Evolutionary conservation across 1,139 yeast genomes (phyloP).

Genomic region (Suhomyces ambrosiae): DNA sequence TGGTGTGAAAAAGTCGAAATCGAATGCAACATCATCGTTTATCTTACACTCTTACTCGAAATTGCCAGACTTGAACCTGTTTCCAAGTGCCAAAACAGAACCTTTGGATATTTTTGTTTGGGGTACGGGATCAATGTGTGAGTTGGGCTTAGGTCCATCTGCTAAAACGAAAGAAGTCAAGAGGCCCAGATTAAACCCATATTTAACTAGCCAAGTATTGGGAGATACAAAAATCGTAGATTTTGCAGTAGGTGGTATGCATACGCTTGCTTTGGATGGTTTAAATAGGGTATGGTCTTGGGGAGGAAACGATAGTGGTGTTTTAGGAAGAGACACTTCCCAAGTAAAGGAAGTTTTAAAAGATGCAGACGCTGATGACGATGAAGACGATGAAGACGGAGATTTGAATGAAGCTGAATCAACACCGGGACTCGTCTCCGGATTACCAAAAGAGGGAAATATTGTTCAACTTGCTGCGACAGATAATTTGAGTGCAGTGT

Average conservation of each 20-base stretch:
- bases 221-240: slow-evolving; percentile 64
- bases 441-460: slow-evolving; percentile 54
- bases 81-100: slow-evolving; percentile 40
- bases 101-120: slow-evolving; percentile 82
- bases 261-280: slow-evolving; percentile 77
- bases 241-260: slow-evolving; percentile 96
- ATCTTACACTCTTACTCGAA: slow-evolving; percentile 52
- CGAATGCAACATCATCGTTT: slow-evolving; percentile 43
- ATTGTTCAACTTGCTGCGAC: slow-evolving; percentile 90
- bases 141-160: slow-evolving; percentile 88
- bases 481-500: slow-evolving; percentile 82
- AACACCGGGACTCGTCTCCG: slow-evolving; percentile 77
- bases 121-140: slow-evolving; percentile 98
- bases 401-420: slow-evolving; percentile 86
- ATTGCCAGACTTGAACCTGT: slow-evolving; percentile 47
- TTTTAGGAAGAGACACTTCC: slow-evolving; percentile 84
- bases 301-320: slow-evolving; percentile 96
- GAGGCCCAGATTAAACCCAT: slow-evolving; percentile 89
- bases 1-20: slow-evolving; percentile 32
- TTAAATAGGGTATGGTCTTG: slow-evolving; percentile 86
- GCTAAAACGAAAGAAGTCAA: slow-evolving; percentile 90
- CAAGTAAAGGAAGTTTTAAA: slow-evolving; percentile 61
- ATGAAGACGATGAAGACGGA: slow-evolving; percentile 73
- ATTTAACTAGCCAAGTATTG: slow-evolving; percentile 57
- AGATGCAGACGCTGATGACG: slow-evolving; percentile 61